These are phyloP conservation scores for Neodidymelliopsis sp. DNA, from an alignment of 2,329 filamentous ascomycete genomes.

Conservation along the genomic window DNA sequence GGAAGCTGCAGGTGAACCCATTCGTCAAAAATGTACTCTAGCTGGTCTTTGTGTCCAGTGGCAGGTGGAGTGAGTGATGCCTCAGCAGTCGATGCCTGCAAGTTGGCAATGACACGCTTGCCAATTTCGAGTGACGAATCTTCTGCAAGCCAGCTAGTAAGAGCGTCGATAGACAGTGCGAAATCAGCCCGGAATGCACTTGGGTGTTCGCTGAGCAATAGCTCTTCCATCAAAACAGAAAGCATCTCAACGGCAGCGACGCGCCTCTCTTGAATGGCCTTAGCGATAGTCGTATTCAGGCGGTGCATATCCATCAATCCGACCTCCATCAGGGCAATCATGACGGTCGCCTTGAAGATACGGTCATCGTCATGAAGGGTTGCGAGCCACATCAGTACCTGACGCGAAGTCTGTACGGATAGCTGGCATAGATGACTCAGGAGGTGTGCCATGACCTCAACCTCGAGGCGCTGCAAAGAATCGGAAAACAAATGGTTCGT, in stretches of 20 bases:
- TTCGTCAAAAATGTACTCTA: constrained; percentile 95
- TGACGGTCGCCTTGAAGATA: constrained; percentile 68
- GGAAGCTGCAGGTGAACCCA: constrained; percentile 86
- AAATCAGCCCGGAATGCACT: constrained; percentile 86
- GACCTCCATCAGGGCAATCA: constrained; percentile 66
- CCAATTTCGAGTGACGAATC: constrained; percentile 71
- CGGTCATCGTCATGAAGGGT: constrained; percentile 63
- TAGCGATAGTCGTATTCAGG: constrained; percentile 70
- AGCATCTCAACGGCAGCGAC: constrained; percentile 79
- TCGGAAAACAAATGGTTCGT: constrained; percentile 65
- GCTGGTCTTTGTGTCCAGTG: constrained; percentile 75
- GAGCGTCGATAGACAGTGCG: constrained; percentile 78
- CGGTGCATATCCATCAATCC: constrained; percentile 67
- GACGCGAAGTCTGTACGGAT: constrained; percentile 64
- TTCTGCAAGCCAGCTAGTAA: constrained; percentile 81
- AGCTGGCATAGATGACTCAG: constrained; percentile 68
- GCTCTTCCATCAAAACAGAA: constrained; percentile 78
- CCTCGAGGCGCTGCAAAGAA: constrained; percentile 62
- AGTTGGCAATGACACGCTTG: constrained; percentile 73
- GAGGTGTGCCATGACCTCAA: constrained; percentile 69
- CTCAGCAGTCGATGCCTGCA: constrained; percentile 66
- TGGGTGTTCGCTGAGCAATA: constrained; percentile 79
- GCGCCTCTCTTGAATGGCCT: constrained; percentile 74
- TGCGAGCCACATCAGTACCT: constrained; percentile 60
- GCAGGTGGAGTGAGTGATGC: constrained; percentile 63